Evolutionary conservation across 345 rosid species (phyloP).

Genomic region (Populus alba): DNA sequence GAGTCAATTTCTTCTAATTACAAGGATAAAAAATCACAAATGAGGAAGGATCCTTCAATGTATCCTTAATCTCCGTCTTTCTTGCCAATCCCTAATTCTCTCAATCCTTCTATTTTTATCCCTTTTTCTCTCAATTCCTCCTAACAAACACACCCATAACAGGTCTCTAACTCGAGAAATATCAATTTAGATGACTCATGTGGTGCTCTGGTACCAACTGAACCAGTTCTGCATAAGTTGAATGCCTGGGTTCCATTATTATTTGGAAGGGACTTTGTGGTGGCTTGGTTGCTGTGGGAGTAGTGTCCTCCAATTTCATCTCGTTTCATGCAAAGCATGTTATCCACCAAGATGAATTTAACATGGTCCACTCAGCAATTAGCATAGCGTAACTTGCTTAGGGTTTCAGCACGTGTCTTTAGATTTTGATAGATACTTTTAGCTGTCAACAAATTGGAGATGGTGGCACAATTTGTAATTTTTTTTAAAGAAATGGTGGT

Average conservation of each 20-base stretch:
- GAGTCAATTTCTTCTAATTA: no score
- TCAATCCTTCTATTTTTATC: no score
- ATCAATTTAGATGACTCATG: background rate
- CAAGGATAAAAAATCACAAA: no score
- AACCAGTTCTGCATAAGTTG: background rate
- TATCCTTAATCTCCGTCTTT: no score
- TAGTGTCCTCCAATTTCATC: background rate
- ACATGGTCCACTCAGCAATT: background rate
- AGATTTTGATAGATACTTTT: background rate
- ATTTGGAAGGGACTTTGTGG: background rate
- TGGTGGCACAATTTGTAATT: background rate
- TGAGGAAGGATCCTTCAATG: no score
- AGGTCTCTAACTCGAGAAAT: no score
- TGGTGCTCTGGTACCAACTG: background rate
- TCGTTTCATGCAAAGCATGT: background rate
- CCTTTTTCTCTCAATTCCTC: no score
- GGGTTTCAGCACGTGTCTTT: background rate
- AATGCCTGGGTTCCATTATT: background rate
- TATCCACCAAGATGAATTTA: background rate
- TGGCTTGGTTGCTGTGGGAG: background rate
- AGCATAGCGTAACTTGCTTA: background rate
- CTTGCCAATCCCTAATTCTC: no score
- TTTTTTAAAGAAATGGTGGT: background rate
- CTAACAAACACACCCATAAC: no score
- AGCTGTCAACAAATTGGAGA: background rate